These are phyloP conservation scores for Fusarium sp. DNA, from an alignment of 2,329 filamentous ascomycete species.

Conservation along the genomic window DNA sequence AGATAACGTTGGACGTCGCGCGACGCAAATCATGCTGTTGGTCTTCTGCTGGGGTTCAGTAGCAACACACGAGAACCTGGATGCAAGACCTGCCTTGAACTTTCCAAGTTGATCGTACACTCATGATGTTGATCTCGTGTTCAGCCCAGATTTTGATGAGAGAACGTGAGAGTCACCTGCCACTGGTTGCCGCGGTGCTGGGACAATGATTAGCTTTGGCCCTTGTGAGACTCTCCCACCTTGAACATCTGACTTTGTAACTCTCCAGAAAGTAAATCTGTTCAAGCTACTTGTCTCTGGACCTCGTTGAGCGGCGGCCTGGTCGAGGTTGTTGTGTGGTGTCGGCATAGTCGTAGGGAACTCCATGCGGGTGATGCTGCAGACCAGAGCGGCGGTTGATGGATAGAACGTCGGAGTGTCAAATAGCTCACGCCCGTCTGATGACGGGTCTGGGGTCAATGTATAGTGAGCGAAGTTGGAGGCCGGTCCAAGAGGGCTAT, in stretches of 20 bases:
- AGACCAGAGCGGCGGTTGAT: background rate
- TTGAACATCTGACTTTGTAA: background rate
- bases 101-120: accelerated
- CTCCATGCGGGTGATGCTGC: accelerated
- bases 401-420: background rate
- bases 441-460: background rate
- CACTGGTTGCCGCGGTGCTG: accelerated
- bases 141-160: accelerated
- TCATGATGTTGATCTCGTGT: background rate
- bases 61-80: accelerated
- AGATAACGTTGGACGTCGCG: background rate
- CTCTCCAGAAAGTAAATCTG: accelerated
- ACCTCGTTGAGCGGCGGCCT: accelerated
- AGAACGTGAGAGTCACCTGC: background rate
- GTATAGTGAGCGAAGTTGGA: background rate
- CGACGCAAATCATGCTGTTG: background rate
- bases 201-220: background rate
- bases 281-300: background rate
- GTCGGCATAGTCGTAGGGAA: background rate
- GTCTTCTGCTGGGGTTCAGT: accelerated
- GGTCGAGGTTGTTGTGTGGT: background rate
- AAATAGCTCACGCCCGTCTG: background rate
- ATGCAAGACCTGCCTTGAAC: accelerated
- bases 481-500: background rate
- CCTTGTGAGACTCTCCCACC: background rate